Evolutionary conservation across 106 monocot species (phyloP).

Genomic region (Apostasia shenzhenica): DNA sequence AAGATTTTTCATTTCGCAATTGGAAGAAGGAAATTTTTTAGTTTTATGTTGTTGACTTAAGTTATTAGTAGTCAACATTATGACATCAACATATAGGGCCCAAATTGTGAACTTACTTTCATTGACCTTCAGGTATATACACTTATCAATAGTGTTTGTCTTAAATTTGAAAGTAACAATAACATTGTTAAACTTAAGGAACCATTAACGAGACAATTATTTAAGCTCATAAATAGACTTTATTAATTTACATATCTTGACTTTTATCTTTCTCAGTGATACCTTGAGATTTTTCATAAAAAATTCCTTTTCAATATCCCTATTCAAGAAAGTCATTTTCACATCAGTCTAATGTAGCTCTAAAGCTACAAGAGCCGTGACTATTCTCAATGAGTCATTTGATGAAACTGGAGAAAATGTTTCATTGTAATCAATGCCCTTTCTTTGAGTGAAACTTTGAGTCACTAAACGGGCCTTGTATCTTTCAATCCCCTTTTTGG

Average conservation of each 20-base stretch:
- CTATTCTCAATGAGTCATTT: neutral
- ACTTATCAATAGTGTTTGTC: neutral
- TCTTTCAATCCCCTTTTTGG: neutral
- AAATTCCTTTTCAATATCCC: neutral
- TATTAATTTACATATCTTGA: neutral
- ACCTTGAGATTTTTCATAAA: neutral
- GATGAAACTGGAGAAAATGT: neutral
- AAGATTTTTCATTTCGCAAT: too few species aligned
- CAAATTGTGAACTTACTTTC: neutral
- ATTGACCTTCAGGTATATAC: neutral
- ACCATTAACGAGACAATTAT: neutral
- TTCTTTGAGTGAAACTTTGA: neutral
- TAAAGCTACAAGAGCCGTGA: neutral
- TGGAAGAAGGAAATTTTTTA: neutral
- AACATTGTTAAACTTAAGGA: neutral
- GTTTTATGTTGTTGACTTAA: neutral
- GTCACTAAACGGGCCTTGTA: neutral
- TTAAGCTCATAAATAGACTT: neutral
- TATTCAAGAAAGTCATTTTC: neutral
- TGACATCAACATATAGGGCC: neutral
- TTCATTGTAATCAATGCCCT: neutral
- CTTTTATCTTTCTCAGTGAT: too few species aligned
- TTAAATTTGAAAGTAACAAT: neutral
- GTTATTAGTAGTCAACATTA: neutral
- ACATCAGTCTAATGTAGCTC: neutral